A percentile compares a stretch with the other conserved stretches of the same genome.
Conservation (phyloP, 2,329 filamentous ascomycete genomes). For the Venturia oleaginea region DNA sequence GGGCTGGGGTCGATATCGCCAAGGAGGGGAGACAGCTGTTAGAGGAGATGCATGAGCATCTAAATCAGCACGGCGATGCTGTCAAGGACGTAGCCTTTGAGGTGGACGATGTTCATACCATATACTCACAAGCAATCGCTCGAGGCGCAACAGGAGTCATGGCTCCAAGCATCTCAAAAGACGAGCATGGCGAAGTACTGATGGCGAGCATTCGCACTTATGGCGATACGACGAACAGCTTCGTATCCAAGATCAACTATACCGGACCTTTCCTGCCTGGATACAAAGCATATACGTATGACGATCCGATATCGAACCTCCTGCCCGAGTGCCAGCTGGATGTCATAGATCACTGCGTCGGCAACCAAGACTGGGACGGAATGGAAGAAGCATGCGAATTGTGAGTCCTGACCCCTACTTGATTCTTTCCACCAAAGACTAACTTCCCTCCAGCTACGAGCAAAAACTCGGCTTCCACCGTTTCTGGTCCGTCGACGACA, state of each 20-base stretch:
- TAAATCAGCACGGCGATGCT: slow-evolving; percentile 82
- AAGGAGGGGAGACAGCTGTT: slow-evolving; percentile 56
- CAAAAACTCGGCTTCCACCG: slow-evolving; percentile 84
- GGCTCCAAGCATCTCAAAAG: slow-evolving; percentile 45
- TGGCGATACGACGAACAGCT: slow-evolving; percentile 88
- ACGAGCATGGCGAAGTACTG: slow-evolving; percentile 58
- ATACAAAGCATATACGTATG: slow-evolving; percentile 49
- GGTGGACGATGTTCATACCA: slow-evolving; percentile 76
- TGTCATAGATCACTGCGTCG: slow-evolving; percentile 91
- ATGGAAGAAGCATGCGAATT: slow-evolving; percentile 60
- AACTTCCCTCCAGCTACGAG: slow-evolving; percentile 60
- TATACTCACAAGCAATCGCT: slow-evolving; percentile 65
- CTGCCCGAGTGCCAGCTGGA: slow-evolving; percentile 59
- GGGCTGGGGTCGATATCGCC: slow-evolving; percentile 21
- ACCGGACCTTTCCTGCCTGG: slow-evolving; percentile 73
- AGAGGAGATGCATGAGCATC: slow-evolving; percentile 68
- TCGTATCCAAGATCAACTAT: slow-evolving; percentile 67
- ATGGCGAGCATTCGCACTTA: slow-evolving; percentile 83
- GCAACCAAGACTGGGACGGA: slow-evolving; percentile 91
- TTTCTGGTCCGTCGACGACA: slow-evolving; percentile 96
- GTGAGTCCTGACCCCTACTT: slow-evolving; percentile 28
- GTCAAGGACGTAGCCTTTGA: slow-evolving; percentile 95
- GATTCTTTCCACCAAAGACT: background rate
- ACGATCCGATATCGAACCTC: slow-evolving; percentile 38
- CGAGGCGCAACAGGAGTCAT: slow-evolving; percentile 55